phyloP scores from a whole-genome alignment of 805 yeast genomes.

The Isabelozyma heimii region DNA sequence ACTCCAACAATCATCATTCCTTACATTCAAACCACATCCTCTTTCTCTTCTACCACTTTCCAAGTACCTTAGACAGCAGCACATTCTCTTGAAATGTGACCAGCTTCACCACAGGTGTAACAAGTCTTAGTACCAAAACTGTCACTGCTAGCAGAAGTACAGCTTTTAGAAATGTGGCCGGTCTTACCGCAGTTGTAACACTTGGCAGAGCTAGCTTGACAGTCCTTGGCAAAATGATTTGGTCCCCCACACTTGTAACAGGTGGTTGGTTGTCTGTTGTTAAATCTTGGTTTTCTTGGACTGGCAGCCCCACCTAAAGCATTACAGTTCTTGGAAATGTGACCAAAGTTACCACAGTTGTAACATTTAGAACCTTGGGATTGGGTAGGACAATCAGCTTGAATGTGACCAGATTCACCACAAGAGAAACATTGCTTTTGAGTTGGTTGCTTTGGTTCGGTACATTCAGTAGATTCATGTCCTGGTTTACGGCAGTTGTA shows the following conservation, averaged over 20 bases:
- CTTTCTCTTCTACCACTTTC: not conserved
- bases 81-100: conserved; percentile 88
- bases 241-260: conserved; percentile 93
- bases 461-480: conserved; percentile 86
- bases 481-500: conserved; percentile 91
- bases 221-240: conserved; percentile 90
- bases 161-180: conserved; percentile 88
- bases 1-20: not conserved
- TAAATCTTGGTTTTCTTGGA: conserved; percentile 16
- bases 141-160: conserved; percentile 55
- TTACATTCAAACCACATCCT: not conserved
- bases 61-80: conserved; percentile 6
- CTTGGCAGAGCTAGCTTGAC: conserved; percentile 68
- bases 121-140: conserved; percentile 53
- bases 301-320: conserved; percentile 26
- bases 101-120: conserved; percentile 73
- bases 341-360: conserved; percentile 59
- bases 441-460: conserved; percentile 80
- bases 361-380: conserved; percentile 73
- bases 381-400: conserved; percentile 74
- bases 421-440: conserved; percentile 92
- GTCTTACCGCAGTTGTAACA: conserved; percentile 91
- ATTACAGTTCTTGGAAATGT: conserved; percentile 75
- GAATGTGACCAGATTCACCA: conserved; percentile 87
- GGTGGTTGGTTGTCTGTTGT: conserved; percentile 42